Evolutionary conservation across 768 basidiomycete species (phyloP).

Genomic region (Pleurotus sapidus): DNA sequence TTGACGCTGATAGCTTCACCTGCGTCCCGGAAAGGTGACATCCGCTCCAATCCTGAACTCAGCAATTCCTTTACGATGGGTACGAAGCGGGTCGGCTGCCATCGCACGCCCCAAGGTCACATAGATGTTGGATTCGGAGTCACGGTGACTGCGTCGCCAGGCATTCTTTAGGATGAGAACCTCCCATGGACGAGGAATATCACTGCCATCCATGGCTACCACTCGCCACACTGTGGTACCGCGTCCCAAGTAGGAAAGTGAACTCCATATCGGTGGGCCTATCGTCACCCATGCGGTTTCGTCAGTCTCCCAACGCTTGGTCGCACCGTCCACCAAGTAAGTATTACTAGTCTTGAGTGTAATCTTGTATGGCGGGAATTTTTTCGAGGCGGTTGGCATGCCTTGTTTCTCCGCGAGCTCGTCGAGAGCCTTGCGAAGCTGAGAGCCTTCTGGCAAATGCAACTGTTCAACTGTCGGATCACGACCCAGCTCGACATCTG

Average conservation of each 20-base stretch:
- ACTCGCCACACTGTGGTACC: slow-evolving; percentile 16
- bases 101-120: slow-evolving; percentile 9
- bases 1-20: slow-evolving; percentile 1
- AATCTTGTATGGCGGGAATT: too few relatives aligned
- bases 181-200: neutral
- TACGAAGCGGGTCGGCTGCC: neutral
- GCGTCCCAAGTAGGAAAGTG: slow-evolving; percentile 14
- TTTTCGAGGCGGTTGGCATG: too few relatives aligned
- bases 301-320: slow-evolving; percentile 1
- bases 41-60: slow-evolving; percentile 14
- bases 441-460: too few relatives aligned
- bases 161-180: slow-evolving; percentile 13
- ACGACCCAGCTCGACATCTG: too few relatives aligned
- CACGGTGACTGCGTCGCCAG: slow-evolving; percentile 13
- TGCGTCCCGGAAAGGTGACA: slow-evolving; percentile 11
- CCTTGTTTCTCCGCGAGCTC: too few relatives aligned
- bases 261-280: slow-evolving; percentile 17
- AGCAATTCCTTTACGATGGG: slow-evolving; percentile 9
- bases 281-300: slow-evolving; percentile 12
- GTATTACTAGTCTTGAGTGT: neutral
- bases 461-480: too few relatives aligned
- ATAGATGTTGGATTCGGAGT: slow-evolving; percentile 15
- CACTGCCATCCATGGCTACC: neutral
- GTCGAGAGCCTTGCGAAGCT: too few relatives aligned
- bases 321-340: neutral